phyloP scores from a whole-genome alignment of 2,329 filamentous ascomycete species.

The Phialophora verrucosa region DNA sequence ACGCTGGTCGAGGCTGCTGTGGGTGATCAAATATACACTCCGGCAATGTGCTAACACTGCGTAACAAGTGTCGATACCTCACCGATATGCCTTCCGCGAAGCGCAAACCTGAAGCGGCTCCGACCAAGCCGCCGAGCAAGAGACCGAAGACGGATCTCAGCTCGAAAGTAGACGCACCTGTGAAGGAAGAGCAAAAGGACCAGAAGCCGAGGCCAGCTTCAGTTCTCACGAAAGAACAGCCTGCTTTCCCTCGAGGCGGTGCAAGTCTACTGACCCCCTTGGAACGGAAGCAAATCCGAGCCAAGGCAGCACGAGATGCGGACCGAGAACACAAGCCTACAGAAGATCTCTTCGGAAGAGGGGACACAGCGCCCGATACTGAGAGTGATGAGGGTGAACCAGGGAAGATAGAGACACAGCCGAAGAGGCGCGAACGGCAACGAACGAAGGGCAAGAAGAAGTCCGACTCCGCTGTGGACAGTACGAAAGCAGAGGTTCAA shows the following conservation, averaged over 20 bases:
- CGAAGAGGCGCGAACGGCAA: conserved; percentile 41
- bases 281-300: conserved; percentile 94
- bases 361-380: conserved; percentile 42
- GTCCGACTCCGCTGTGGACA: conserved; percentile 57
- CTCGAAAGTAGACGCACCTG: conserved; percentile 2
- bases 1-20: background rate
- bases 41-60: background rate
- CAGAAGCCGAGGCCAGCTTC: conserved; percentile 32
- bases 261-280: conserved; percentile 88
- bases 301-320: conserved; percentile 90
- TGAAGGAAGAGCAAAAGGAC: conserved; percentile 20
- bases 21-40: background rate
- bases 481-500: conserved; percentile 51
- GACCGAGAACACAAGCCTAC: conserved; percentile 76
- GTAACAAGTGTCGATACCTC: background rate
- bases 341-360: conserved; percentile 38
- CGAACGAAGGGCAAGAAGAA: conserved; percentile 57
- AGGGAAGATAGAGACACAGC: conserved; percentile 49
- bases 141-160: conserved; percentile 21
- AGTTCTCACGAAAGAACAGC: conserved; percentile 69
- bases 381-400: conserved; percentile 39
- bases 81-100: conserved; percentile 35
- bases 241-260: conserved; percentile 89
- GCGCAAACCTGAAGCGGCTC: conserved; percentile 29
- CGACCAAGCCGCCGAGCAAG: conserved; percentile 24